Evolutionary conservation across 176 grass and related monocot genomes (phyloP), one percentile per base, ranked within the genome.

Genomic region (Urochloa ruziziensis): DNA sequence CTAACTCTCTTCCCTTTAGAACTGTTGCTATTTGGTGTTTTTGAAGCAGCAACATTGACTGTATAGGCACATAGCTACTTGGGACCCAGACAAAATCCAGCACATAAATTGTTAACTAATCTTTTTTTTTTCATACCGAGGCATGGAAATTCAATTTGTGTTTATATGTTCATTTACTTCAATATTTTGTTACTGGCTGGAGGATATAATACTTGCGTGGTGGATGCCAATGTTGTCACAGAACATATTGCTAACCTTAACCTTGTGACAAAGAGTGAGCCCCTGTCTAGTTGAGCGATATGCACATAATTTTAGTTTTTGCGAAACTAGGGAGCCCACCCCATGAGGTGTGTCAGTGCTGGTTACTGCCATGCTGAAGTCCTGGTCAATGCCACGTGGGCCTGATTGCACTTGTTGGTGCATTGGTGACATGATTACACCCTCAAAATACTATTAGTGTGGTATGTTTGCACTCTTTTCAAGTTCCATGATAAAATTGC

Each of bases 51-150:
- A n/a, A n/a, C n/a, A n/a, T n/a, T n/a, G n/a, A n/a, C n/a, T n/a
- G n/a, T n/a, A n/a, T n/a, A n/a, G n/a, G n/a, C n/a, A n/a, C n/a
- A n/a, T n/a, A n/a, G n/a, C n/a, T n/a, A n/a, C n/a, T n/a, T n/a
- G n/a, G n/a, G n/a, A n/a, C n/a, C n/a, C n/a, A n/a, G n/a, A n/a
- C n/a, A n/a, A n/a, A n/a, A n/a, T n/a, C n/a, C n/a, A n/a, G n/a
- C n/a, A n/a, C 17, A 74, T 74, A 63, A 40, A 44, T 42, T 68
- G 33, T 85, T 85, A 49, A 23, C n/a, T 53, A 25, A 19, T 32
- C 17, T 11, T 78, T 15, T 11, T 78, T 15, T 61, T 65, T 78
- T 54, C 4, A 51, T 78, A n/a, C 54, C 12, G 46, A 79, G 30
- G 39, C 18, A 69, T 51, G 36, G 2, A 30, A 81, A 51, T 46